Base-by-base conservation (phyloP, 169 alveolate species). In the Plasmodium yoelii region DNA sequence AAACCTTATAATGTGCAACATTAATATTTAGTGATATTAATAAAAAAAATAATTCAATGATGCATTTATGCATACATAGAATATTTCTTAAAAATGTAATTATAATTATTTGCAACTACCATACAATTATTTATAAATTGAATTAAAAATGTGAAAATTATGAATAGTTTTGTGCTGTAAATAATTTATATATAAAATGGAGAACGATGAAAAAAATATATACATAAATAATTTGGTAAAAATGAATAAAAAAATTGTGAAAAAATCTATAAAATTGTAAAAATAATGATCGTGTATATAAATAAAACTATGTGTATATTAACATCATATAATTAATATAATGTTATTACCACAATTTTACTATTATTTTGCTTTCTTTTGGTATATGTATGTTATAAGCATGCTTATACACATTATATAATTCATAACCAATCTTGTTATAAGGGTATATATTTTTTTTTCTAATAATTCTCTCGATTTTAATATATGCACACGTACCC, bases 141-240 rank as follows among this genome's bases (percentile, higher is more conserved):
- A 28, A 44, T 73, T 73, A 73, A 73, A 73, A 59, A 73, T 73
- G 57, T n/a, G 46, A 15, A 59, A 73, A 34, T 72, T 72, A 72
- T 19, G 26, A 44, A 73, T 12, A 42, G 46, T 44, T 57, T 57
- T 57, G 67, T 57, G 57, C 67, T 59, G 57, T 56, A 73, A 57
- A 44, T 53, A 55, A n/a, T 59, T 73, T 73, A 28, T 57, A 56
- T 73, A 73, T 42, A 26, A 39, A 69, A 56, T 71, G 15, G 34
- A 47, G 73, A 73, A 59, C 18, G 18, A 71, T 68, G 8, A 6
- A 39, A 44, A 44, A 46, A 47, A 42, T 13, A 68, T 39, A 63
- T 59, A 73, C 46, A 65, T 49, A 59, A 49, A 73, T 28, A 22
- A n/a, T 57, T 15, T 13, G 56, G 19, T 26, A 73, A 13, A 63